Evolutionary conservation across 2,329 filamentous ascomycete genomes (phyloP).

Genomic region (Cladosporium cucumerinum): DNA sequence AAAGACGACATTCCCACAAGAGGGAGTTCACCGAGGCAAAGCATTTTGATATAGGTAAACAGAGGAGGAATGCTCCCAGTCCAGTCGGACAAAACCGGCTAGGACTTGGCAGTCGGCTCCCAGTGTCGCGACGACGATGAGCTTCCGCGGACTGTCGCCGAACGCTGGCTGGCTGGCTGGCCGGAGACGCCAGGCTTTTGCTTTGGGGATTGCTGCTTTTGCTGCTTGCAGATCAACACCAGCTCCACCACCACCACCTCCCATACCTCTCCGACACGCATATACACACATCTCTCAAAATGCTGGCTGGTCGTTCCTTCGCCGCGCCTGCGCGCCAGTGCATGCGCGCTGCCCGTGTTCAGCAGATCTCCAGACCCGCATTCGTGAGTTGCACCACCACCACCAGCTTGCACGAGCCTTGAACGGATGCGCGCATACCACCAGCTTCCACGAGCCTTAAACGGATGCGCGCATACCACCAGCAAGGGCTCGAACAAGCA

Average conservation of each 20-base stretch:
- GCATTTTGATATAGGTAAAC: neutral
- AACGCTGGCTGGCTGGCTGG: neutral
- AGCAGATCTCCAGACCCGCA: conserved; percentile 40
- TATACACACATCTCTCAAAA: conserved; percentile 48
- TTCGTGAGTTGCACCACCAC: conserved; percentile 19
- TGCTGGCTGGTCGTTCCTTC: conserved; percentile 80
- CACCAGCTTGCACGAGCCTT: neutral
- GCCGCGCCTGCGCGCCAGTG: conserved; percentile 75
- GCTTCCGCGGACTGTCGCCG: neutral
- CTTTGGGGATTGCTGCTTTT: conserved; percentile 3
- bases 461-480: neutral
- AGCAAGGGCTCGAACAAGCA: neutral
- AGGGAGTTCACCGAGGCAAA: neutral
- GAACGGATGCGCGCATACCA: neutral
- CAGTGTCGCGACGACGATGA: neutral
- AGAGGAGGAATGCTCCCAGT: neutral
- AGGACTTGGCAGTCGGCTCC: neutral
- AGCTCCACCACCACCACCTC: neutral
- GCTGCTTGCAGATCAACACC: conserved; percentile 13
- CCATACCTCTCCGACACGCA: conserved; percentile 6
- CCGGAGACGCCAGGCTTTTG: neutral
- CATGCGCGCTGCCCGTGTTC: conserved; percentile 61
- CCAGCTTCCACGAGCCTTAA: neutral
- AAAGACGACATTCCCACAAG: neutral
- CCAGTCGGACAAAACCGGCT: neutral